Evolutionary conservation across 2,329 filamentous ascomycete genomes (phyloP), one percentile per base, ranked within the genome.

Genomic region (Talaromyces marneffei): DNA sequence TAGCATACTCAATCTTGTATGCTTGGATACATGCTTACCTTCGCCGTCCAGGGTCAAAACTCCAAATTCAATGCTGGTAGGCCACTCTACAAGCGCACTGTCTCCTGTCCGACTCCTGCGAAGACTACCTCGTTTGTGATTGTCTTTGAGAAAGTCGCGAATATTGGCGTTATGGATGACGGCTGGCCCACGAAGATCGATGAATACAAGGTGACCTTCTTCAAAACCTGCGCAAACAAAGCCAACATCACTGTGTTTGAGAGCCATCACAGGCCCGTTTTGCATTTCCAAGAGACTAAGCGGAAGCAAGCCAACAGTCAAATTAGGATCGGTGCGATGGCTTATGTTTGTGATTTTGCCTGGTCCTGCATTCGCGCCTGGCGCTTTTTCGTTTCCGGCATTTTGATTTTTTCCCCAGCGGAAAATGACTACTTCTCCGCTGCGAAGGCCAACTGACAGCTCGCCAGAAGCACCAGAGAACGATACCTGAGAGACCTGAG

Each of bases 21-120:
- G 16, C 3, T 16, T 55, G 12, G 14, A 18, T 62, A 10, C 5
- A 52, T 55, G 20, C 72, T 66, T 74, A 82, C 80, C 87, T 70
- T 97, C 93, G n/a, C 88, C 90, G 46, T 97, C 94, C 3, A 97
- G 78, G 2, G 90, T 95, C 86, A 99, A 88, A 52, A 96, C 91
- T 58, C 91, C 91, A 77, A 97, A 99, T 70, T 97, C 91, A 29
- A 97, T 86, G 31, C 80, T 82, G 0, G 91, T 91, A 0, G 91
- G 86, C 84, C 87, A 95, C 69, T 97, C 92, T 53, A 79, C 71
- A 57, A 80, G 79, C 1, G 78, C 71, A 4, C 79, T 73, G 4
- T 81, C 73, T 25, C 79, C 74, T 57, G 74, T 78, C 29, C 80
- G 83, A 61, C 80, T 82, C 78, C 78, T 74, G 82, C 78, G 69